Conservation (phyloP, 805 yeast species). For the Yarrowia sp. region DNA sequence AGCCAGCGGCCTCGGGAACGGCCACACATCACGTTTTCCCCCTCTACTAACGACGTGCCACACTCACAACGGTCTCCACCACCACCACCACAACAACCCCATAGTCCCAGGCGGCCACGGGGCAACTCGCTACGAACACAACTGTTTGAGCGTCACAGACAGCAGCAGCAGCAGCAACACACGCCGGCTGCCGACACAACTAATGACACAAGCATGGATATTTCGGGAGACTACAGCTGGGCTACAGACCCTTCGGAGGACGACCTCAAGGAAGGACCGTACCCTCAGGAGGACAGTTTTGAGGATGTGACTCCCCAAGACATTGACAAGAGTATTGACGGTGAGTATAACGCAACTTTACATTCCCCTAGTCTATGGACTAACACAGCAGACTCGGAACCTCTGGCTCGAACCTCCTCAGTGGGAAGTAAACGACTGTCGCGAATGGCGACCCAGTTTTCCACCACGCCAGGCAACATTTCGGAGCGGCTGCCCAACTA, state of each 20-base stretch:
- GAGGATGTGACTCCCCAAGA: conserved; percentile 30
- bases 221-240: conserved; percentile 25
- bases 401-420: conserved; percentile 14
- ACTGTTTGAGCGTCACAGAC: conserved; percentile 34
- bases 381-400: conserved; percentile 24
- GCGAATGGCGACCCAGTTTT: conserved; percentile 33
- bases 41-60: conserved; percentile 37
- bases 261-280: conserved; percentile 28
- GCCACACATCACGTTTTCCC: conserved; percentile 29
- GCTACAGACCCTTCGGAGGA: conserved; percentile 24
- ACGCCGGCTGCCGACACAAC: not conserved
- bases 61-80: conserved; percentile 24
- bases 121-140: conserved; percentile 38
- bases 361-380: not conserved
- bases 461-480: conserved; percentile 33
- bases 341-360: conserved; percentile 4
- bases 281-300: conserved; percentile 14
- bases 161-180: conserved; percentile 31
- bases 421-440: conserved; percentile 31
- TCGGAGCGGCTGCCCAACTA: conserved; percentile 35
- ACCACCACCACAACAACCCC: conserved; percentile 10
- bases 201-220: conserved; percentile 7
- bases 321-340: conserved; percentile 30
- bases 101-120: conserved; percentile 30
- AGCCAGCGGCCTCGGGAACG: conserved; percentile 4